Evolutionary conservation across 805 yeast genomes (phyloP).

Genomic region (Schizosaccharomyces cryophilus): DNA sequence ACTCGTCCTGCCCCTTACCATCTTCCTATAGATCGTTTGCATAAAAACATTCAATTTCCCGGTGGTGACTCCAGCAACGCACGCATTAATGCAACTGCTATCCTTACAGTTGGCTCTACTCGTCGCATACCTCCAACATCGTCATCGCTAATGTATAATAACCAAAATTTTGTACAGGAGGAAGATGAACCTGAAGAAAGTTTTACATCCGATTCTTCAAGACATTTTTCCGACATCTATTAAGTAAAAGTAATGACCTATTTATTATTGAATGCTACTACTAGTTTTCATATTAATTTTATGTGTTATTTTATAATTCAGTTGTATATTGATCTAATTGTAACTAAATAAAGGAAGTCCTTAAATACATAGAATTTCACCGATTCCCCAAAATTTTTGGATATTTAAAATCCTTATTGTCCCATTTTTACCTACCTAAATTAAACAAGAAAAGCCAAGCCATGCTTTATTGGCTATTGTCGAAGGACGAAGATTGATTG

Average conservation of each 20-base stretch:
- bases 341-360: too few species aligned
- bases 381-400: too few species aligned
- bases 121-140: background rate
- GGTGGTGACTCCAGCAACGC: background rate
- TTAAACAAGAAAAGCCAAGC: background rate
- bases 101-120: background rate
- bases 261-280: too few species aligned
- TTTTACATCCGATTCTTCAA: background rate
- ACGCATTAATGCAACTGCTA: background rate
- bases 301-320: too few species aligned
- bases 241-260: background rate
- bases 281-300: too few species aligned
- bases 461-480: background rate
- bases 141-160: background rate
- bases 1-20: background rate
- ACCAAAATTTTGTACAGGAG: slow-evolving; percentile 8
- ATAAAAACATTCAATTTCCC: background rate
- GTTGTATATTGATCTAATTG: too few species aligned
- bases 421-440: background rate
- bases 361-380: too few species aligned
- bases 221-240: background rate
- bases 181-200: slow-evolving; percentile 14
- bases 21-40: background rate
- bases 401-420: background rate
- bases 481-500: slow-evolving; percentile 17